Base-by-base conservation (phyloP, 2,329 filamentous ascomycete genomes). In the Onygena corvina region DNA sequence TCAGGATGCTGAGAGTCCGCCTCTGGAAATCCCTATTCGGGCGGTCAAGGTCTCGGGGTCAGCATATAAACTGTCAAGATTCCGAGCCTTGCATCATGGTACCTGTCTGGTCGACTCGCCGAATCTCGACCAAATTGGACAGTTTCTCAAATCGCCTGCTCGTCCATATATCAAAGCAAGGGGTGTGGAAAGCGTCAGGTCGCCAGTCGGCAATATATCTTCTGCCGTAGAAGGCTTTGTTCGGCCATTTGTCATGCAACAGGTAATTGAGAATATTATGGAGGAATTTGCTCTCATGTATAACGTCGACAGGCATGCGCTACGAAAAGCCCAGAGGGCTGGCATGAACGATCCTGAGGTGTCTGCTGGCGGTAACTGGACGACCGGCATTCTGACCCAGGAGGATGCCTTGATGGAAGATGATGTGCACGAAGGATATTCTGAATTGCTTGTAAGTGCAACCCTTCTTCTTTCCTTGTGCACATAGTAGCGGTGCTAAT, bases 161-260 rank as follows among this genome's bases (percentile, higher is more conserved):
- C 82, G 81, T 57, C 73, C 75, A 0, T 89, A 79, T 61, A 82
- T 96, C 60, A 79, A 79, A 53, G 86, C 86, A 0, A 81, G 84
- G 52, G 92, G 92, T 0, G 89, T 95, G 1, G 87, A 92, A 58
- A 96, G 90, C 62, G 88, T 96, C 36, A 81, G 86, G 53, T 94
- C 87, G 44, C 79, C 81, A 0, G 83, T 96, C 8, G 75, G 78
- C 5, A 98, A 96, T 66, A 80, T 94, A 1, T 76, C 79, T 2
- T 64, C 86, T 0, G 68, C 62, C 11, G 67, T 74, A 31, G 58
- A 63, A 12, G 59, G 66, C 30, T 75, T 75, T 36, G 66, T 70
- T 45, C 49, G 57, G 16, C 60, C 60, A 1, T 71, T 79, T 30
- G 73, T 74, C 50, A 67, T 70, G 36, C 66, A 75, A 40, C 63